Conservation (phyloP, 2,329 filamentous ascomycete genomes). For the Apiospora malaysiana region DNA sequence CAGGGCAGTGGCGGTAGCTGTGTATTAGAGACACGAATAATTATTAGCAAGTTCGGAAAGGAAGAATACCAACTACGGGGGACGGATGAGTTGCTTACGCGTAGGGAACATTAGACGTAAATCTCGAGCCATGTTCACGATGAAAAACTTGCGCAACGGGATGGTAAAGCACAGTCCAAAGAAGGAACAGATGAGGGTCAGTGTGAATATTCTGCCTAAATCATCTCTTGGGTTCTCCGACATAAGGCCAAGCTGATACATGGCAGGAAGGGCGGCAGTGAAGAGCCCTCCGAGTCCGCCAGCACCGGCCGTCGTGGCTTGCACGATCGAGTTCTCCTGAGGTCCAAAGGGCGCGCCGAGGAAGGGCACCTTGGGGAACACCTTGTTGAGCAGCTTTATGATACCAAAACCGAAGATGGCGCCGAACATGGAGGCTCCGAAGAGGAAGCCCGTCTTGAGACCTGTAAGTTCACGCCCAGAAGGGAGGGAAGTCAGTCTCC, state of each 20-base stretch:
- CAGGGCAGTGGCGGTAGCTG: constrained; percentile 60
- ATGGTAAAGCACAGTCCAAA: constrained; percentile 70
- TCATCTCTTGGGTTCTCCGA: constrained; percentile 52
- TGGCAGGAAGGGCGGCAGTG: constrained; percentile 59
- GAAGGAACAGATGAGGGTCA: constrained; percentile 67
- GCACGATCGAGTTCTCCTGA: constrained; percentile 63
- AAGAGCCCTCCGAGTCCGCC: constrained; percentile 61
- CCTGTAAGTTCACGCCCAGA: constrained; percentile 37
- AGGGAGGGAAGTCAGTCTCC: too few relatives aligned
- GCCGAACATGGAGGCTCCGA: constrained; percentile 50
- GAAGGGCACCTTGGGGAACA: constrained; percentile 51
- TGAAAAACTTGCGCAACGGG: constrained; percentile 70
- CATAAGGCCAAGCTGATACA: constrained; percentile 59
- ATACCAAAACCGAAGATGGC: constrained; percentile 63
- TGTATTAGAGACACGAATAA: not conserved
- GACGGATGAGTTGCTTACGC: constrained; percentile 12
- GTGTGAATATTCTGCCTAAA: constrained; percentile 62
- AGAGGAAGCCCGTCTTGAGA: constrained; percentile 54
- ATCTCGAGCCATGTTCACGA: constrained; percentile 68
- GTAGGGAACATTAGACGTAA: constrained; percentile 64
- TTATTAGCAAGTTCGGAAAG: not conserved
- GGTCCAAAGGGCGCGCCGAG: constrained; percentile 61
- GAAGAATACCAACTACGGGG: not conserved
- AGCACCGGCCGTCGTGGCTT: constrained; percentile 60
- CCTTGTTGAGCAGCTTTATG: constrained; percentile 53